Percentiles rank a stretch among this genome's conserved stretches.
These are phyloP conservation scores for Scolecobasidium constrictum DNA, from an alignment of 2,329 filamentous ascomycete genomes.

Conservation along the genomic window DNA sequence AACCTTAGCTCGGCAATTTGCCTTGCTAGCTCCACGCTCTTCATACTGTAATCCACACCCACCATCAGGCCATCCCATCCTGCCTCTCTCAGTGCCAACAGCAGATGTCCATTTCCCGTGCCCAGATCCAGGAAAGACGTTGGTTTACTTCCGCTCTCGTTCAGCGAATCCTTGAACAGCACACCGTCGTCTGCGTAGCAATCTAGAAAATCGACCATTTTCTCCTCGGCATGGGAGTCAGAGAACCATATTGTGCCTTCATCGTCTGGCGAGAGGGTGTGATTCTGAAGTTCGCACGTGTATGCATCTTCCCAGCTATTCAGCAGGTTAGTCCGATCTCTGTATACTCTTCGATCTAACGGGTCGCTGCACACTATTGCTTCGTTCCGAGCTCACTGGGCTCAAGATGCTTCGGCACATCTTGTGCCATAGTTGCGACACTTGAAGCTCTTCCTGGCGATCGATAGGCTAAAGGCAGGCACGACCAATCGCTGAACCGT, in stretches of 20 bases:
- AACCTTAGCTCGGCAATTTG: conserved; percentile 37
- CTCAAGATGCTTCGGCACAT: conserved; percentile 7
- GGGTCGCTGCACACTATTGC: conserved; percentile 10
- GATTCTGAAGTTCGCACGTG: conserved; percentile 58
- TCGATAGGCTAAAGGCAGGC: too few species aligned
- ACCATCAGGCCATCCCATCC: conserved; percentile 62
- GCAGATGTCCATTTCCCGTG: conserved; percentile 84
- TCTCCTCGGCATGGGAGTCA: conserved; percentile 77
- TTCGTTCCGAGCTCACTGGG: conserved; percentile 12
- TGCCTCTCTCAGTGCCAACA: conserved; percentile 65
- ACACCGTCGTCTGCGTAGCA: conserved; percentile 40
- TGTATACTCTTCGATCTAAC: neutral
- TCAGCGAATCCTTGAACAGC: conserved; percentile 25
- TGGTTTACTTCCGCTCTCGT: conserved; percentile 13
- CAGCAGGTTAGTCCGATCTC: neutral
- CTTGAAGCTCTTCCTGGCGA: too few species aligned
- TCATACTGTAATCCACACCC: conserved; percentile 77
- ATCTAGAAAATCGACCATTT: conserved; percentile 55
- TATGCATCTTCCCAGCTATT: conserved; percentile 54
- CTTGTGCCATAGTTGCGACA: conserved; percentile 1
- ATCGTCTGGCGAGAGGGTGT: conserved; percentile 60
- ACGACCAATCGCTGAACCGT: too few species aligned
- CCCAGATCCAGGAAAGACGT: conserved; percentile 73
- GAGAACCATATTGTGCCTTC: conserved; percentile 94
- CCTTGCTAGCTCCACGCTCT: conserved; percentile 63